Evolutionary conservation across 1,284 basidiomycete genomes (phyloP).

Genomic region (Apiotrichum veenhuisii): DNA sequence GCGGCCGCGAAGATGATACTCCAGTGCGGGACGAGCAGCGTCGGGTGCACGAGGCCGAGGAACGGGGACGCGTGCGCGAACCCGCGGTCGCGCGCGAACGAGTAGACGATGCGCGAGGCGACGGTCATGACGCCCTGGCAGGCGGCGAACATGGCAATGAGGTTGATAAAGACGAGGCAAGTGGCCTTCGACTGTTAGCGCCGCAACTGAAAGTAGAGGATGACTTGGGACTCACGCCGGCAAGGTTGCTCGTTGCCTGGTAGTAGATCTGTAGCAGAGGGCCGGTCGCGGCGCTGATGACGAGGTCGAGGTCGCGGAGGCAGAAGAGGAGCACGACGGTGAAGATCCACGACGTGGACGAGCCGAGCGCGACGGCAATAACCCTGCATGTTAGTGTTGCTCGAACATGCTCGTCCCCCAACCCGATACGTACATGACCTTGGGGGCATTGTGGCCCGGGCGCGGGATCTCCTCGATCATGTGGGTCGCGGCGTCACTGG

Average conservation of each 20-base stretch:
- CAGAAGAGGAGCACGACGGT: slow-evolving; percentile 66
- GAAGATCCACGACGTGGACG: slow-evolving; percentile 57
- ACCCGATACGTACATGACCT: slow-evolving; percentile 20
- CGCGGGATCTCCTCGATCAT: slow-evolving; percentile 36
- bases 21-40: slow-evolving; percentile 55
- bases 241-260: slow-evolving; percentile 58
- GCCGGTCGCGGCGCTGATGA: slow-evolving; percentile 58
- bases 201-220: not conserved
- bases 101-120: slow-evolving; percentile 63
- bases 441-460: slow-evolving; percentile 14
- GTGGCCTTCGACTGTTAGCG: slow-evolving; percentile 21
- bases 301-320: slow-evolving; percentile 56
- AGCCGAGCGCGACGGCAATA: slow-evolving; percentile 61
- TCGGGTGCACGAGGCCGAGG: slow-evolving; percentile 55
- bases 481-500: slow-evolving; percentile 39
- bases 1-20: slow-evolving; percentile 58
- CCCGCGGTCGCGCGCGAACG: slow-evolving; percentile 65
- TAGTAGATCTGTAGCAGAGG: slow-evolving; percentile 64
- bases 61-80: slow-evolving; percentile 55
- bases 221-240: slow-evolving; percentile 47
- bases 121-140: slow-evolving; percentile 57
- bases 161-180: slow-evolving; percentile 52
- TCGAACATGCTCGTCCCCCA: not conserved
- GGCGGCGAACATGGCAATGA: slow-evolving; percentile 42
- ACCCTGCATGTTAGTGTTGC: slow-evolving; percentile 19